Percentiles rank a stretch among this genome's conserved stretches.
phyloP scores from a whole-genome alignment of 768 basidiomycete genomes.

The Boletus sp. region DNA sequence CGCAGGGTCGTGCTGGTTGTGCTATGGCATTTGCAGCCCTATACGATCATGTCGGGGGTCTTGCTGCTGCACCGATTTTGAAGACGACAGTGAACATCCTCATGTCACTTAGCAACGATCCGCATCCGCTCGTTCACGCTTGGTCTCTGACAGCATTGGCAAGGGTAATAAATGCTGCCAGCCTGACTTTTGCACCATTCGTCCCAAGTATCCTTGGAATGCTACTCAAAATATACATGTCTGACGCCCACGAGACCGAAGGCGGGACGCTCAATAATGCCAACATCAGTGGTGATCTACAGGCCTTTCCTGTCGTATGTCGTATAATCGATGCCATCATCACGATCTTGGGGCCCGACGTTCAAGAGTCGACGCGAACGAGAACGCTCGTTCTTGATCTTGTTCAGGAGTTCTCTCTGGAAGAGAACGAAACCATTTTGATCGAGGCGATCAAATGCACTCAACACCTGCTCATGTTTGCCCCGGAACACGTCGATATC shows the following conservation, averaged over 20 bases:
- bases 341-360: conserved; percentile 91
- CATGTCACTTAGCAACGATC: conserved; percentile 93
- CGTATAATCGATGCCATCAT: conserved; percentile 92
- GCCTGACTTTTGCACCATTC: conserved; percentile 86
- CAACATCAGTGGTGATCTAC: conserved; percentile 87
- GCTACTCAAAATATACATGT: conserved; percentile 84
- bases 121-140: conserved; percentile 94
- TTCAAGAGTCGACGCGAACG: conserved; percentile 82
- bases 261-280: conserved; percentile 81
- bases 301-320: conserved; percentile 89
- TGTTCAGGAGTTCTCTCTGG: conserved; percentile 79
- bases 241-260: conserved; percentile 90
- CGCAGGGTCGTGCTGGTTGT: conserved; percentile 89
- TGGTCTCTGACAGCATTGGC: conserved; percentile 87
- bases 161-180: conserved; percentile 87
- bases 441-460: conserved; percentile 96
- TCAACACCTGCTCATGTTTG: conserved; percentile 97
- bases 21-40: conserved; percentile 91
- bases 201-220: conserved; percentile 87
- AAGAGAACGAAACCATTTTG: conserved; percentile 83
- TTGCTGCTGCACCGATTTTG: conserved; percentile 91
- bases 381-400: conserved; percentile 81
- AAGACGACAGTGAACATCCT: conserved; percentile 95
- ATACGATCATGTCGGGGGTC: conserved; percentile 86
- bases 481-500: conserved; percentile 78